phyloP scores from a whole-genome alignment of 129 eudicot species.

The Gnaphalium uliginosum region DNA sequence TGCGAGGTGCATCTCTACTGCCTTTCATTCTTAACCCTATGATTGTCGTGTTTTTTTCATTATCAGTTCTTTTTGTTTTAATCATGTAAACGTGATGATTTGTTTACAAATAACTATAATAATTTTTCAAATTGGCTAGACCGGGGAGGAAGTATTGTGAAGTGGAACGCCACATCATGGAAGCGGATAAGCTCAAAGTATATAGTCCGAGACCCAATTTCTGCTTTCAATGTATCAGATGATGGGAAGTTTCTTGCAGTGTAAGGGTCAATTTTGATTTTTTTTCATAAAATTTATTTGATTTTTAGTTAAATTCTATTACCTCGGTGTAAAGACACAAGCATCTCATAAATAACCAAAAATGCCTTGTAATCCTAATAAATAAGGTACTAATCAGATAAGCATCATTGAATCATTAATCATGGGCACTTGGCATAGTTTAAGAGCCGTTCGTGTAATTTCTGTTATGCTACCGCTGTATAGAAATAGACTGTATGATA shows the following conservation, averaged over 20 bases:
- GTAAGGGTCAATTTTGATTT: conserved; percentile 38
- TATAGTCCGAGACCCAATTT: conserved; percentile 63
- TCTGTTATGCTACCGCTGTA: neutral
- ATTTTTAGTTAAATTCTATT: neutral
- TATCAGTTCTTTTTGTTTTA: neutral
- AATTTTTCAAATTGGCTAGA: conserved; percentile 38
- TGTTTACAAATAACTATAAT: neutral
- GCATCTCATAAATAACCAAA: neutral
- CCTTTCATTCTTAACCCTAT: neutral
- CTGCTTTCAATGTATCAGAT: conserved; percentile 74
- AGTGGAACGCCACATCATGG: conserved; percentile 79
- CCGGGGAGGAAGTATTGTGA: conserved; percentile 72
- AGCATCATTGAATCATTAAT: neutral
- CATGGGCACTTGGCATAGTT: neutral
- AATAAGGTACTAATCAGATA: neutral
- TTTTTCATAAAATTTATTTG: neutral
- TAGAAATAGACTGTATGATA: neutral
- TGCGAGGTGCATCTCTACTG: conserved; percentile 50
- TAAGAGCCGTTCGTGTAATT: neutral
- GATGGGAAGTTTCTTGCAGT: conserved; percentile 86
- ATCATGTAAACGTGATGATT: neutral
- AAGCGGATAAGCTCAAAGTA: conserved; percentile 60
- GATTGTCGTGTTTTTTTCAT: neutral
- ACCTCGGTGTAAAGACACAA: neutral
- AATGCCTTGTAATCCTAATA: neutral